phyloP scores from a whole-genome alignment of 805 yeast genomes.

The Yamadazyma endophytica region DNA sequence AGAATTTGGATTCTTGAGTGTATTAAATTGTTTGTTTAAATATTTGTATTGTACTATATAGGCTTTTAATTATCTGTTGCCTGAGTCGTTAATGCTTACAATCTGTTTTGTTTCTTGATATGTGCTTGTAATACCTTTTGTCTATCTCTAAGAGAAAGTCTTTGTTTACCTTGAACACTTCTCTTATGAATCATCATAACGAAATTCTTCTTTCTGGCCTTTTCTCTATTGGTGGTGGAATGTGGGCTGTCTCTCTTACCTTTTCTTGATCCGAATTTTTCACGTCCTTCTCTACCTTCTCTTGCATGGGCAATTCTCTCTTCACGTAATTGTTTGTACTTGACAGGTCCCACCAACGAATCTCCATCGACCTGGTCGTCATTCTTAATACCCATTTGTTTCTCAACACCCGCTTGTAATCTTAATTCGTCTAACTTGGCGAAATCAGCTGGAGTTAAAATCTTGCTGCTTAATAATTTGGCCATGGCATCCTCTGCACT shows the following conservation, averaged over 20 bases:
- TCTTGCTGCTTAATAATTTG: slow-evolving; percentile 64
- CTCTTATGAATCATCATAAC: slow-evolving; percentile 98
- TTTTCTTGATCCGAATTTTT: slow-evolving; percentile 81
- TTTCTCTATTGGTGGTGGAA: slow-evolving; percentile 92
- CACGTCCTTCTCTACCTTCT: slow-evolving; percentile 94
- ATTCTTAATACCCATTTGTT: slow-evolving; percentile 63
- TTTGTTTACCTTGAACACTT: slow-evolving; percentile 90
- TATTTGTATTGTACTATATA: slow-evolving; percentile 3
- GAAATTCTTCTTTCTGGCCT: slow-evolving; percentile 97
- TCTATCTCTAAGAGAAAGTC: slow-evolving; percentile 83
- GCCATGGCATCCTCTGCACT: slow-evolving; percentile 19
- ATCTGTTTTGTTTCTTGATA: slow-evolving; percentile 69
- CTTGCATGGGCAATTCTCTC: slow-evolving; percentile 82
- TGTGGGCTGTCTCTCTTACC: slow-evolving; percentile 74
- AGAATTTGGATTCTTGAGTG: neutral
- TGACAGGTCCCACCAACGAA: slow-evolving; percentile 70
- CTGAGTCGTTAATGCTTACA: slow-evolving; percentile 3
- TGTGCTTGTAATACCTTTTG: slow-evolving; percentile 86
- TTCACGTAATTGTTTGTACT: slow-evolving; percentile 82
- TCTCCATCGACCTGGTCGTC: slow-evolving; percentile 86
- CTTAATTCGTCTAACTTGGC: slow-evolving; percentile 89
- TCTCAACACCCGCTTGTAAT: slow-evolving; percentile 80
- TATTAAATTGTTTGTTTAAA: slow-evolving; percentile 3
- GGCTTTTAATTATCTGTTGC: slow-evolving; percentile 3
- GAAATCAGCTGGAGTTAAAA: slow-evolving; percentile 96